Percentiles rank a stretch among this genome's conserved stretches.
Conservation (phyloP, 2,329 filamentous ascomycete species). For the Fusarium luffae region DNA sequence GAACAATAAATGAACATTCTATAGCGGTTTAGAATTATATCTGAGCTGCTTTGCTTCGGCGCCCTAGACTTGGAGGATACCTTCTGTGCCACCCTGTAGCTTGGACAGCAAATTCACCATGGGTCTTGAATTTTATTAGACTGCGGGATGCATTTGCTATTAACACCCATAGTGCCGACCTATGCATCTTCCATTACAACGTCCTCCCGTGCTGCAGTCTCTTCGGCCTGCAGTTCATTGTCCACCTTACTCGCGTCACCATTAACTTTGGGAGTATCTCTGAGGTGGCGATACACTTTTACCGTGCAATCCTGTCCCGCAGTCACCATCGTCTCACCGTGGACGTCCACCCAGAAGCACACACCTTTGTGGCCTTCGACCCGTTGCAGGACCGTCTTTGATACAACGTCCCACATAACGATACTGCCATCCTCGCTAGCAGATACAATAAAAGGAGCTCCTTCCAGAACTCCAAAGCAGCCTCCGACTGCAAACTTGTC, state of each 20-base stretch:
- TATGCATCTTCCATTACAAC: constrained; percentile 52
- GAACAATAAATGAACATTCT: neutral
- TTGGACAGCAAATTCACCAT: neutral
- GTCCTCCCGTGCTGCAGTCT: constrained; percentile 53
- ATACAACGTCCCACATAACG: constrained; percentile 89
- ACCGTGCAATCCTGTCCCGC: constrained; percentile 66
- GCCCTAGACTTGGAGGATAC: neutral
- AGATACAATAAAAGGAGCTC: constrained; percentile 74
- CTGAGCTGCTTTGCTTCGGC: neutral
- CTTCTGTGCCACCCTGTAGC: neutral
- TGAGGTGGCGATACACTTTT: constrained; percentile 58
- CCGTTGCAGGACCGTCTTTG: constrained; percentile 83
- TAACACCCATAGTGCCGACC: neutral
- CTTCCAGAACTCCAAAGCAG: constrained; percentile 74
- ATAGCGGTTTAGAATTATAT: neutral
- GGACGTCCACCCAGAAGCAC: constrained; percentile 73
- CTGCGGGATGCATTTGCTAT: neutral
- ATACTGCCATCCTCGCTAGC: constrained; percentile 90
- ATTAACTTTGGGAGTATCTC: constrained; percentile 32
- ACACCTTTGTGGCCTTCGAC: constrained; percentile 65
- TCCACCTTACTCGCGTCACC: constrained; percentile 16
- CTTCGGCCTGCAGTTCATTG: constrained; percentile 68
- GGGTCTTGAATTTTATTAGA: neutral
- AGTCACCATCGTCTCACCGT: constrained; percentile 66
- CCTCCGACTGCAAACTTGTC: constrained; percentile 85